A percentile compares a stretch with the other conserved stretches of the same genome.
Evolutionary conservation across 2,329 filamentous ascomycete species (phyloP).

Genomic region (Ascochyta lentis): DNA sequence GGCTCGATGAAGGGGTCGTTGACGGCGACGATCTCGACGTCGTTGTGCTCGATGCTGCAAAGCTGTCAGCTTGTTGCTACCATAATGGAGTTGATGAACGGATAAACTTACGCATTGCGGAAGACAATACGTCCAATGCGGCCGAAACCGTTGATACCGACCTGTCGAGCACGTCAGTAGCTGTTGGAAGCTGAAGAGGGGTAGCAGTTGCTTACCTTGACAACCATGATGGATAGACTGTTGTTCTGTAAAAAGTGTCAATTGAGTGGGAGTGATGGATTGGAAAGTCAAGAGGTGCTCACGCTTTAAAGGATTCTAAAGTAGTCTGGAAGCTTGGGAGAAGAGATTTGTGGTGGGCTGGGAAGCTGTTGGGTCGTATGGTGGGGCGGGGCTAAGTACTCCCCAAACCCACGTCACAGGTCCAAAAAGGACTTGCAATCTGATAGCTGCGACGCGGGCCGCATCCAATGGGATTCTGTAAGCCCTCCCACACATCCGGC

Average conservation of each 20-base stretch:
- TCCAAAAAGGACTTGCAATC: slow-evolving; percentile 24
- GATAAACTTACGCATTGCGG: slow-evolving; percentile 81
- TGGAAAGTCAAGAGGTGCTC: slow-evolving; percentile 21
- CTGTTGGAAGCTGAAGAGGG: slow-evolving; percentile 26
- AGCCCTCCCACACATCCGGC: slow-evolving; percentile 42
- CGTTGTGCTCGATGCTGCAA: slow-evolving; percentile 76
- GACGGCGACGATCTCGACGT: slow-evolving; percentile 92
- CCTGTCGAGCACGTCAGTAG: slow-evolving; percentile 58
- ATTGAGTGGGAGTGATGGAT: slow-evolving; percentile 17
- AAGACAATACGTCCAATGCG: slow-evolving; percentile 99
- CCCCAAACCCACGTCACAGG: slow-evolving; percentile 38
- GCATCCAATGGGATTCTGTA: slow-evolving; percentile 38
- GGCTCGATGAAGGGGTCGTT: slow-evolving; percentile 99
- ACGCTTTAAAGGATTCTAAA: slow-evolving; percentile 30
- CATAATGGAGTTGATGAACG: slow-evolving; percentile 1
- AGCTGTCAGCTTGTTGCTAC: slow-evolving; percentile 27
- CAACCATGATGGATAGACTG: slow-evolving; percentile 51
- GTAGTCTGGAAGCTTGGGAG: slow-evolving; percentile 26
- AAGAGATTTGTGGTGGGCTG: slow-evolving; percentile 27
- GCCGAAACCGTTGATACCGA: slow-evolving; percentile 99
- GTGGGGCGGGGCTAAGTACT: slow-evolving; percentile 36
- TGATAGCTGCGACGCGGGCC: slow-evolving; percentile 38
- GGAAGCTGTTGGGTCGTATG: slow-evolving; percentile 41
- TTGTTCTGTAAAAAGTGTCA: slow-evolving; percentile 31
- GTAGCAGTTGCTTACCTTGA: slow-evolving; percentile 51